Percentiles rank a stretch among this genome's conserved stretches.
These are phyloP conservation scores for Boechera divaricarpa DNA, from an alignment of 345 rosid genomes.

Conservation along the genomic window DNA sequence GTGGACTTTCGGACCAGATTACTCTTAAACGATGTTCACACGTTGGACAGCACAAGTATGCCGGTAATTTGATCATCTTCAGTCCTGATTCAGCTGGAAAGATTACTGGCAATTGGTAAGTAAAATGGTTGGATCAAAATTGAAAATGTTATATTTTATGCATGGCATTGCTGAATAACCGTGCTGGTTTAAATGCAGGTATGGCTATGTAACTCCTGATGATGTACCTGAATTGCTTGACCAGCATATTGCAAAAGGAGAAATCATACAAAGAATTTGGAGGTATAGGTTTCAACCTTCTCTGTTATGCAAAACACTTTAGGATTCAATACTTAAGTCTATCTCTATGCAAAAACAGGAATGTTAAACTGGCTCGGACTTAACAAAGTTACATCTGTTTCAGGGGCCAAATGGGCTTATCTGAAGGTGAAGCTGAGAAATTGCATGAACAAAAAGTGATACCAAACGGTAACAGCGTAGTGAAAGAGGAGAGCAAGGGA, in stretches of 20 bases:
- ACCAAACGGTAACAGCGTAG: slow-evolving; percentile 47
- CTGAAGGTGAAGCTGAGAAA: slow-evolving; percentile 49
- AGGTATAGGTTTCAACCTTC: slow-evolving; percentile 53
- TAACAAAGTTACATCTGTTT: slow-evolving; percentile 22
- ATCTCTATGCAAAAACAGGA: too few relatives aligned
- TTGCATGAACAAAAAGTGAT: slow-evolving; percentile 46
- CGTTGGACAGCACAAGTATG: slow-evolving; percentile 93
- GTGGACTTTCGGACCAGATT: slow-evolving; percentile 68
- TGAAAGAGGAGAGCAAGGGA: slow-evolving; percentile 45
- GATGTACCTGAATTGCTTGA: slow-evolving; percentile 90
- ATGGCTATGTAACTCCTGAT: slow-evolving; percentile 93
- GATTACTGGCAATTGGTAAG: slow-evolving; percentile 79
- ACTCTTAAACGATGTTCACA: slow-evolving; percentile 82
- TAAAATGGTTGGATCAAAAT: neutral
- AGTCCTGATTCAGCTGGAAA: slow-evolving; percentile 71
- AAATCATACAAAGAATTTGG: slow-evolving; percentile 78
- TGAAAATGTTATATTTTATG: neutral
- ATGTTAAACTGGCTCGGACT: neutral
- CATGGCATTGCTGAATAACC: neutral
- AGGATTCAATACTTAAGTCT: too few relatives aligned
- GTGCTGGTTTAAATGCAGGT: slow-evolving; percentile 58
- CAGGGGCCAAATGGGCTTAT: slow-evolving; percentile 83
- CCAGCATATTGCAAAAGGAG: slow-evolving; percentile 82
- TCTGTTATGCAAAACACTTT: too few relatives aligned
- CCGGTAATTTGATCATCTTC: slow-evolving; percentile 83